Evolutionary conservation across 768 basidiomycete species (phyloP), one percentile per base, ranked within the genome.

Genomic region (Kwoniella dendrophila): DNA sequence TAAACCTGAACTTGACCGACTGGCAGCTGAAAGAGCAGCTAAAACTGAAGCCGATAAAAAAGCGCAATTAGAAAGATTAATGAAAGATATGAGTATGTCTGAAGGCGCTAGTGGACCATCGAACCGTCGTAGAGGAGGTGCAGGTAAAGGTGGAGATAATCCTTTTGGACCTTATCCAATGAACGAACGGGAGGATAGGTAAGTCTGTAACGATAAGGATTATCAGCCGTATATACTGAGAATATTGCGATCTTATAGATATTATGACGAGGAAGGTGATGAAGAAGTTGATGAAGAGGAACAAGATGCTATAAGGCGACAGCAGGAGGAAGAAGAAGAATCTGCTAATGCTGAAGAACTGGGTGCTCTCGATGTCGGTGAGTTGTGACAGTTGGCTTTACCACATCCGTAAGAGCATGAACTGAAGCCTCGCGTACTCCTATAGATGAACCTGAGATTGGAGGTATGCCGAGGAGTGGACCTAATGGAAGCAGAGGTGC

Each of bases 1-100:
- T 76, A 84, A 92, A 33, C 93, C 94, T 0, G 94, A 97, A 74
- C 84, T 98, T 4, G 84, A 87, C 44, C 85, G 86, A 33, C 86
- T 92, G 5, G 75, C 79, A 67, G 62, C 72, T 73, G 68, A 79
- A 78, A 54, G 79, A 64, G 56, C 49, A 40, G 65, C 68, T 55
- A 47, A 76, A 71, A 63, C 73, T 11, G 77, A 77, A 32, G 76
- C 69, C 3, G 70, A 75, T 47, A 78, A 79, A 50, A 76, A 79
- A 59, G 62, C 59, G 27, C 73, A 76, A 45, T 67, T 80, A 20
- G 77, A 75, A 30, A 58, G 70, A 16, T 63, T 78, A n/a, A 79
- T 80, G 79, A 72, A 63, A 56, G 79, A 80, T 63, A 79, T 80
- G 78, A 70, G 71, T 30, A 62, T 73, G 41, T 40, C 55, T 22